Evolutionary conservation across 164 flowering plant genomes (phyloP), one percentile per base, ranked within the genome.

Genomic region (Kalanchoe fedtschenkoi): DNA sequence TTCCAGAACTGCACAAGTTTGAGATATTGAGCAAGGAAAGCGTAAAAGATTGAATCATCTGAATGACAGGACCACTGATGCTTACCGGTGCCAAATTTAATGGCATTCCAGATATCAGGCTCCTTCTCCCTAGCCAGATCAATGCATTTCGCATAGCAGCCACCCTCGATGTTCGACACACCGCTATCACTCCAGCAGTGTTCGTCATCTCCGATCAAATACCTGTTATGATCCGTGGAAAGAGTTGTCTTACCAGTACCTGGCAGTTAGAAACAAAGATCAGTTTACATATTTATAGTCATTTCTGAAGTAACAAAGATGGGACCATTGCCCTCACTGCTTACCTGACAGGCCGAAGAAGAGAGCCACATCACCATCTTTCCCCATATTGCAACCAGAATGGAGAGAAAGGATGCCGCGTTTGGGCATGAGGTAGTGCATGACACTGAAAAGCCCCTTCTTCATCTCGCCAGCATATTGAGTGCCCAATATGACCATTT

Each of bases 401-500:
- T 95, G 99, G 19, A 95, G 70, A 58, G 99, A 91, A 67, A 95
- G 96, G 76, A 95, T 91, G 66, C 76, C 77, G 58, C 96, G 95
- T 80, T 81, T 85, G 68, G 99, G 99, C 99, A 95, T 95, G 86
- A 95, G 96, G 76, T 87, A 91, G 69, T 91, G 99, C 99, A 95
- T 95, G 0, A 95, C 79, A 69, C 99, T 66, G 80, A 95, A 95
- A 33, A 95, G 75, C 53, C 99, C 99, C 70, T 95, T 95, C 89
- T 95, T 95, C 99, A 89, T 95, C 80, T 95, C 99, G 71, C 99
- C 99, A 65, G 99, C 99, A 70, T 91, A 95, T 65, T 87, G 96
- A 1, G 99, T 91, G 69, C 99, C 99, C 63, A 95, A 93, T 78
- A 95, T 95, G 71, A 95, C 97, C 97, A 95, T 95, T 74, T 95